Evolutionary conservation across 352 stramenopile species (phyloP).

Genomic region (Phytophthora brassicae): DNA sequence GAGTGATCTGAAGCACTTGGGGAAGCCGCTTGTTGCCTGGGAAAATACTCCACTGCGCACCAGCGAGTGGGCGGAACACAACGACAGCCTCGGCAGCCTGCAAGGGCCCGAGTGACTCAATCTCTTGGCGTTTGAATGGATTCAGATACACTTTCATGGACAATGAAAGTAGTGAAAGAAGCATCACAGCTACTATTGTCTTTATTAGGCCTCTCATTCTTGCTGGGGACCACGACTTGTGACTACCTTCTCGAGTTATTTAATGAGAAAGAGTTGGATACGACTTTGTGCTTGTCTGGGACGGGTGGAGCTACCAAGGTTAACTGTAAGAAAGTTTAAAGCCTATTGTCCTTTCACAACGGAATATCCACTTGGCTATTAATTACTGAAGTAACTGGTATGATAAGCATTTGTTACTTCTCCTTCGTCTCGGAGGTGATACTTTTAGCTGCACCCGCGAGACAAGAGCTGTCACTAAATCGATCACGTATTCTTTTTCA

Average conservation of each 20-base stretch:
- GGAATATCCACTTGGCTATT: no score
- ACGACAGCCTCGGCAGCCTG: conserved; percentile 22
- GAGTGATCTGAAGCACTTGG: conserved; percentile 17
- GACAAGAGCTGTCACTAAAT: conserved; percentile 2
- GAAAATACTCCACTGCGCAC: conserved; percentile 25
- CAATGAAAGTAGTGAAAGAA: conserved; percentile 24
- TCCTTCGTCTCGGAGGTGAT: no score
- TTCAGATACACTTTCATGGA: conserved; percentile 11
- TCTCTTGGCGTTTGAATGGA: neutral
- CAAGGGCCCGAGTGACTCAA: neutral
- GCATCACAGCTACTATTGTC: neutral
- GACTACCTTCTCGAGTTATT: no score
- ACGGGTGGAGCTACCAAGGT: no score
- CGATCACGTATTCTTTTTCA: conserved; percentile 5
- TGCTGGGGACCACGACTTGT: neutral
- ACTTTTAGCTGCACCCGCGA: conserved; percentile 1
- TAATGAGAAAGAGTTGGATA: no score
- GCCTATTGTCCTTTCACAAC: no score
- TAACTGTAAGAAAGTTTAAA: no score
- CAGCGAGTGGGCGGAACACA: conserved; percentile 17
- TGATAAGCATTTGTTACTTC: no score
- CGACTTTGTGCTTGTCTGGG: no score
- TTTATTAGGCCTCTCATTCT: neutral
- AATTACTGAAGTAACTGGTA: no score
- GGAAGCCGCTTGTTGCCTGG: conserved; percentile 7